These are phyloP conservation scores for Zoysia pacifica DNA, from an alignment of 176 grass and related monocot genomes.

Conservation along the genomic window DNA sequence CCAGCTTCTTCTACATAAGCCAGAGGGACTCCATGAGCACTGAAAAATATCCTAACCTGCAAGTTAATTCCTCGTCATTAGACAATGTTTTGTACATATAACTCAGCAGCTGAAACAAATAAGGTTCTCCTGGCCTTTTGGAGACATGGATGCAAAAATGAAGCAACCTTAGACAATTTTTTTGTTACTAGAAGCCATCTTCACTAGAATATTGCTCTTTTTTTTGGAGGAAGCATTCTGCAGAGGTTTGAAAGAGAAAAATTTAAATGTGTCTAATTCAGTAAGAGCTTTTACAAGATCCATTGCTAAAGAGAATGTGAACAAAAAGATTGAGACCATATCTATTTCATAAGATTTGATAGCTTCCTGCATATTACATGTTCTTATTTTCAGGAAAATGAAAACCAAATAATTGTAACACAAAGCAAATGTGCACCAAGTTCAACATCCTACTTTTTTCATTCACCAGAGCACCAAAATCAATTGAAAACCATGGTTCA, in stretches of 20 bases:
- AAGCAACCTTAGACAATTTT: conserved; percentile 13
- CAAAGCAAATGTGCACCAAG: conserved; percentile 2
- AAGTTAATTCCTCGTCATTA: conserved; percentile 39
- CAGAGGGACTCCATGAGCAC: conserved; percentile 97
- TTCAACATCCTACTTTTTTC: conserved; percentile 14
- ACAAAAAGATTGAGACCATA: neutral
- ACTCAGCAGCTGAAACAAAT: conserved; percentile 24
- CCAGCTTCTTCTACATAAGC: conserved; percentile 99
- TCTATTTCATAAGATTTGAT: neutral
- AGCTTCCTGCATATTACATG: conserved; percentile 13
- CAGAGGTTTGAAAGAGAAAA: conserved; percentile 6
- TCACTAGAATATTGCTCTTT: conserved; percentile 7
- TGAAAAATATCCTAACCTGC: conserved; percentile 99
- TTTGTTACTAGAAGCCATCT: conserved; percentile 27
- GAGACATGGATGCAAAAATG: conserved; percentile 23
- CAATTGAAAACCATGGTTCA: conserved; percentile 11
- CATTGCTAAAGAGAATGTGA: conserved; percentile 3
- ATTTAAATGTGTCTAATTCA: neutral
- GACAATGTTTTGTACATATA: conserved; percentile 1
- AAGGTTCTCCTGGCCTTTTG: neutral
- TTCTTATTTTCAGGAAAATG: neutral
- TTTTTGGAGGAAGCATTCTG: conserved; percentile 15
- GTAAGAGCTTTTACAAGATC: neutral
- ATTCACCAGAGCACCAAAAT: conserved; percentile 11
- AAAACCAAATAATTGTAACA: neutral